phyloP scores from a whole-genome alignment of 352 stramenopile species.

The Pythium dissotocum region DNA sequence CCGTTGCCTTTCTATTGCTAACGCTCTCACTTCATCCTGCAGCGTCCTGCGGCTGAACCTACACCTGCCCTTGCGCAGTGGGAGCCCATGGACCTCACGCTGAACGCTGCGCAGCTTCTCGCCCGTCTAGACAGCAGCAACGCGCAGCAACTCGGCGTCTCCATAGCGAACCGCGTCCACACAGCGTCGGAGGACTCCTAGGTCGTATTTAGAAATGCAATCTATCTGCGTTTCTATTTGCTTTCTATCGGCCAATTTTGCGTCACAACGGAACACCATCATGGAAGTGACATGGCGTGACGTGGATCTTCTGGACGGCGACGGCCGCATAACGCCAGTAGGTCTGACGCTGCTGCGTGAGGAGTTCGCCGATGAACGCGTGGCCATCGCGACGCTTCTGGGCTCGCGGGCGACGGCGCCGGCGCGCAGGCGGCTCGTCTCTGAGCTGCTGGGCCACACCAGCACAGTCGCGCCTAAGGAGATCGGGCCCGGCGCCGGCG shows the following conservation, averaged over 20 bases:
- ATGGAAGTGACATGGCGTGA: constrained; percentile 55
- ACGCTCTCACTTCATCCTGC: neutral
- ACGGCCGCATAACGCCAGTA: constrained; percentile 35
- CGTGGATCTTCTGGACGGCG: constrained; percentile 41
- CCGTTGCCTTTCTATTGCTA: constrained; percentile 10
- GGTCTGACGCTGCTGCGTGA: constrained; percentile 40
- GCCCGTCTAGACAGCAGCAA: constrained; percentile 54
- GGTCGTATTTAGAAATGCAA: constrained; percentile 18
- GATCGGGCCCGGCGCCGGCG: constrained; percentile 2
- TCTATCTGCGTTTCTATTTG: constrained; percentile 20
- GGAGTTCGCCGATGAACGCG: constrained; percentile 50
- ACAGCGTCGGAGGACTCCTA: neutral
- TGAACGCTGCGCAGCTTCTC: constrained; percentile 53
- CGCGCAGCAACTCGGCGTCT: constrained; percentile 60
- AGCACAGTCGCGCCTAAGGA: neutral
- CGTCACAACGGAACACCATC: neutral
- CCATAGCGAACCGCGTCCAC: constrained; percentile 36
- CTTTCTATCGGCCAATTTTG: constrained; percentile 16
- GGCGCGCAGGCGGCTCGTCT: constrained; percentile 39
- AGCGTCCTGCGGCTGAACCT: constrained; percentile 39
- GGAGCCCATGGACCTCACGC: constrained; percentile 61
- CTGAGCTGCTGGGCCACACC: constrained; percentile 30
- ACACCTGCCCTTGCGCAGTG: constrained; percentile 41
- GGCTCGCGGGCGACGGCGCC: constrained; percentile 32
- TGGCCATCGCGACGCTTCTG: constrained; percentile 49